A percentile compares a stretch with the other conserved stretches of the same genome.
Evolutionary conservation across 768 basidiomycete species (phyloP).

Genomic region (Leccinum olivaceopallidum): DNA sequence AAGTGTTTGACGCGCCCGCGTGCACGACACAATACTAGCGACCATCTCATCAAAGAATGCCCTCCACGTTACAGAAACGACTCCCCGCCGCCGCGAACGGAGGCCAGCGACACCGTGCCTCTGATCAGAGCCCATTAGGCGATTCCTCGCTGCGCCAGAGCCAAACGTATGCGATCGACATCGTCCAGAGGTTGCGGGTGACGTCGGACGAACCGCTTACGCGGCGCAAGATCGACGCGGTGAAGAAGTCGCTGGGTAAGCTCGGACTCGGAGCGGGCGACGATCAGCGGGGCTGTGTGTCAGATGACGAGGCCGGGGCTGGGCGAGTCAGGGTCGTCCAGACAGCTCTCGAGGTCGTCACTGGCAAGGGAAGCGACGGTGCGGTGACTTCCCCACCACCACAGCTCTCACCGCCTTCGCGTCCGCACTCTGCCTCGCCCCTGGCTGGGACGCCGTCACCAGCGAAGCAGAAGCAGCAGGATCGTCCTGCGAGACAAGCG

Average conservation of each 20-base stretch:
- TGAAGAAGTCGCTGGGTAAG: conserved; percentile 30
- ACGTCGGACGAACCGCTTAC: conserved; percentile 30
- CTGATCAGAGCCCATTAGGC: too few species aligned
- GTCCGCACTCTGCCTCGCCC: conserved; percentile 21
- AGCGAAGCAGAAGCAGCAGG: conserved; percentile 11
- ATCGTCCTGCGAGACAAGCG: background rate
- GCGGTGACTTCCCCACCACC: conserved; percentile 3
- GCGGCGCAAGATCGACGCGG: conserved; percentile 28
- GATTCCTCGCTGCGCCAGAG: too few species aligned
- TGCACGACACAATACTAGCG: conserved; percentile 1
- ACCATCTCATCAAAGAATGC: conserved; percentile 9
- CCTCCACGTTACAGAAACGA: conserved; percentile 25
- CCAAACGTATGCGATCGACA: too few species aligned
- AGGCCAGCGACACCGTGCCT: too few species aligned
- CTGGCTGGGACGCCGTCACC: conserved; percentile 12
- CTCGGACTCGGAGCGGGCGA: conserved; percentile 25
- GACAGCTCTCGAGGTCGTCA: conserved; percentile 26
- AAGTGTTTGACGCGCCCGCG: conserved; percentile 15
- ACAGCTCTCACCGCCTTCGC: conserved; percentile 13
- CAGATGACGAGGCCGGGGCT: conserved; percentile 26
- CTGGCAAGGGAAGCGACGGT: conserved; percentile 6
- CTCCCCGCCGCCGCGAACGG: too few species aligned
- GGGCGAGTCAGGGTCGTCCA: conserved; percentile 28
- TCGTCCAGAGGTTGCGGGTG: conserved; percentile 32
- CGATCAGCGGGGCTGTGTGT: conserved; percentile 26